Evolutionary conservation across 2,329 filamentous ascomycete species (phyloP), one percentile per base, ranked within the genome.

Genomic region (Nigrospora osmanthi): DNA sequence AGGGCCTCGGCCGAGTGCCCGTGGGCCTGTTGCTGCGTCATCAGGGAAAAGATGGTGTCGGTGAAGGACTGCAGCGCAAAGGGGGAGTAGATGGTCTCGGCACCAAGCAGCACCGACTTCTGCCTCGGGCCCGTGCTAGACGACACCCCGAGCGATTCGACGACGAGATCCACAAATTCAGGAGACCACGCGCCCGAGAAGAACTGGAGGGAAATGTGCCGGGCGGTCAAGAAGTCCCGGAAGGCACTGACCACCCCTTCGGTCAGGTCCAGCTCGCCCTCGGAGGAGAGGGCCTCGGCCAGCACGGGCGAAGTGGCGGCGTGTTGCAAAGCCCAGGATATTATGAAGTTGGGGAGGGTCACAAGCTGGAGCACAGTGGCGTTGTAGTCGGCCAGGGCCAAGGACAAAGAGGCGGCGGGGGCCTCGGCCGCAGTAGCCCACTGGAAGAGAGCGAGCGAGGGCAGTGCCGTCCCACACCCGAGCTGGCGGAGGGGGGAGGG

Each of bases 1-100:
- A 89, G 68, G 1, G 83, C 81, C 40, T 75, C 76, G 0, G 80
- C 78, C 42, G 68, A 66, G 42, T 71, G 68, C 4, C 58, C 58
- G 3, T 58, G 52, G 2, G 54, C 54, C 44, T 61, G 56, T 38
- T 58, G 52, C 40, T 62, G 56, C 41, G 81, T 71, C 41, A 65
- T 64, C 16, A 70, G 58, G 38, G 66, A 66, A 36, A 84, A 72
- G 12, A 89, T 68, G 5, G 81, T 81, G 35, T 84, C 77, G 1
- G 82, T 78, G 58, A 91, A 93, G 0, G 80, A 74, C 33, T 70
- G 67, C 17, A 89, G 73, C 0, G 85, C 83, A 46, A 81, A 80
- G 0, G 85, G 86, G 3, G 83, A 88, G 64, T 93, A 93, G 38
- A 93, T 91, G 0, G 87, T 93, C 64, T 93, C 87, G 1, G 86